Conservation (phyloP, 2,329 filamentous ascomycete species). For the Colletotrichum noveboracense region DNA sequence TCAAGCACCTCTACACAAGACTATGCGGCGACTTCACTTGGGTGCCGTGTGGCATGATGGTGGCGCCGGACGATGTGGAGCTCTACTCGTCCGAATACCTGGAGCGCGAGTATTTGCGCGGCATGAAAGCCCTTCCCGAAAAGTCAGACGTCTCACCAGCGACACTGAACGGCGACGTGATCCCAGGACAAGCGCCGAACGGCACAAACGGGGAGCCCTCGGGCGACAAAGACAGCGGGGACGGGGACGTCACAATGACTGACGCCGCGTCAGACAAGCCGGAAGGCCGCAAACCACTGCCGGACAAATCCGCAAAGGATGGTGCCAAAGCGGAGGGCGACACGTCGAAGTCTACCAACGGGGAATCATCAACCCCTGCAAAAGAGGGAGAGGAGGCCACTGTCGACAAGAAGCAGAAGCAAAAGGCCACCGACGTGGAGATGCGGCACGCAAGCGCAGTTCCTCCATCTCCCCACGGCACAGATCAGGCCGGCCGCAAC, state of each 20-base stretch:
- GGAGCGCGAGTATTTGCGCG: conserved; percentile 37
- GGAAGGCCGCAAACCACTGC: background rate
- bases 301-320: background rate
- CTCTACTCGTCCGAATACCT: conserved; percentile 57
- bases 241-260: conserved; percentile 27
- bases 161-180: conserved; percentile 22
- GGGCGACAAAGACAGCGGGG: conserved; percentile 4
- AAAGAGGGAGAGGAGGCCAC: conserved; percentile 18
- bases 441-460: background rate
- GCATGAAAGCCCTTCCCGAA: conserved; percentile 8
- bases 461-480: background rate
- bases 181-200: conserved; percentile 17
- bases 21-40: conserved; percentile 78
- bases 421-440: conserved; percentile 9
- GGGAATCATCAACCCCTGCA: background rate
- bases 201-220: conserved; percentile 26
- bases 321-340: conserved; percentile 25
- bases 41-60: conserved; percentile 65
- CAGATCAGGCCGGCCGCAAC: background rate
- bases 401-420: conserved; percentile 13
- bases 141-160: background rate
- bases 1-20: conserved; percentile 75
- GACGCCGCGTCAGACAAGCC: conserved; percentile 18
- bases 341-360: background rate
- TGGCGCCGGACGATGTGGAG: conserved; percentile 60